Base-by-base conservation (phyloP, 345 rosid genomes). In the Garcia nutans region DNA sequence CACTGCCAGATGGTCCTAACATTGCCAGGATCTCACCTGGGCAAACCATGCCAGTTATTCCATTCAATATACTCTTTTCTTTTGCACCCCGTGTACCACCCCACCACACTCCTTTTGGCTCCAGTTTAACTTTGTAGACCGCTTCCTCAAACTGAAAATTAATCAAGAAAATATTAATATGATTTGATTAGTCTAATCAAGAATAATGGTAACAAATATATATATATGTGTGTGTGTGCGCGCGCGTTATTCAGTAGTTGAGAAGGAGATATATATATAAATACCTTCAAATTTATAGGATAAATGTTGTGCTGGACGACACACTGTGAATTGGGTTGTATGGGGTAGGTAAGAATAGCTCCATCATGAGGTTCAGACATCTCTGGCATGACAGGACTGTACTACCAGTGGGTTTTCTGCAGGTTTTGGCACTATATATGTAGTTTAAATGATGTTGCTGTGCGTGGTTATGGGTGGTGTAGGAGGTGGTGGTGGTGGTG, bases 1-100 rank as follows among this genome's bases (percentile, higher is more conserved):
- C 99, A 77, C 99, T 96, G 6, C 99, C 99, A 0, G 99, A 96
- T 50, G 99, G 99, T 10, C 99, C 99, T 42, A 96, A 82, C 98
- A 96, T 93, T 19, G 99, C 99, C 31, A 96, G 86, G 74, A 96
- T 84, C 86, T 96, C 98, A 57, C 98, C 99, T 3, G 99, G 98
- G 61, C 85, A 83, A 74, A 96, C 93, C 84, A 90, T 83, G 5
- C 98, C 98, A 1, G 96, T 87, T 74, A 96, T 86, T 10, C 96
- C 97, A 42, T 89, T 89, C 63, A 96, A 78, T 63, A 96, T 93
- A 45, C 87, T 92, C 86, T 96, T 93, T 72, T 91, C 99, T 78
- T 74, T 81, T 73, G 87, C 74, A 65, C 73, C 84, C 93, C 92
- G 87, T 26, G 89, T 68, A 54, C 91, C 81, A 15, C 83, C 91